Evolutionary conservation across 805 yeast genomes (phyloP), one percentile per base, ranked within the genome.

Genomic region (Candida chilensis): DNA sequence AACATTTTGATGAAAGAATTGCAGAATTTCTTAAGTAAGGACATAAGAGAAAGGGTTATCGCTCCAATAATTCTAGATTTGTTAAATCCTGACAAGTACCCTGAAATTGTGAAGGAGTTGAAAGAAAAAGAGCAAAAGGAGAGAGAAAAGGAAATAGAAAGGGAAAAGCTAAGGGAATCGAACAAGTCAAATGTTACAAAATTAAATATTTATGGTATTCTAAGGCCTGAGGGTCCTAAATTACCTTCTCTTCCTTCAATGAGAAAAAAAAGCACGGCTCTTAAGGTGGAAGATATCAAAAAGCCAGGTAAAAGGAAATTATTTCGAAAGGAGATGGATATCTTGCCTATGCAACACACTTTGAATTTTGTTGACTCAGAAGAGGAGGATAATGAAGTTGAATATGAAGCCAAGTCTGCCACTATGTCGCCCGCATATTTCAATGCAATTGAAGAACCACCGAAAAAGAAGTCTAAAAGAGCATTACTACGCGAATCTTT

Each of bases 41-140:
- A 86, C 52, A 70, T 86, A 16, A 64, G 82, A 39, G 90, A 77
- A 43, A 70, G 85, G 36, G 54, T 82, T 3, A 67, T 84, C 16
- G 87, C 82, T 0, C 85, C 92, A 0, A 62, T 67, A 2, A 70
- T 86, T 12, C 60, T 81, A 32, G 77, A 77, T 18, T 52, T 68
- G 13, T 59, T 86, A 39, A 67, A 71, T 33, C 77, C 75, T 24
- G 71, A 68, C 4, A 67, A 66, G 22, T 79, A 70, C 44, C 80
- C 84, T 1, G 68, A 64, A 3, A 46, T 61, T 13, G 44, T 61
- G 16, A 46, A 50, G 25, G 62, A 54, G 15, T 45, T 57, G 16
- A 34, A 59, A 30, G 50, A 54, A n/a, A 48, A 64, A 39, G 48
- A 55, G 19, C 40, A 52, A 30, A 36, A 40, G 18, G 44, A 42